These are phyloP conservation scores for Funneliformis mosseae DNA, from an alignment of 192 early-diverging fungal genomes.

Conservation along the genomic window DNA sequence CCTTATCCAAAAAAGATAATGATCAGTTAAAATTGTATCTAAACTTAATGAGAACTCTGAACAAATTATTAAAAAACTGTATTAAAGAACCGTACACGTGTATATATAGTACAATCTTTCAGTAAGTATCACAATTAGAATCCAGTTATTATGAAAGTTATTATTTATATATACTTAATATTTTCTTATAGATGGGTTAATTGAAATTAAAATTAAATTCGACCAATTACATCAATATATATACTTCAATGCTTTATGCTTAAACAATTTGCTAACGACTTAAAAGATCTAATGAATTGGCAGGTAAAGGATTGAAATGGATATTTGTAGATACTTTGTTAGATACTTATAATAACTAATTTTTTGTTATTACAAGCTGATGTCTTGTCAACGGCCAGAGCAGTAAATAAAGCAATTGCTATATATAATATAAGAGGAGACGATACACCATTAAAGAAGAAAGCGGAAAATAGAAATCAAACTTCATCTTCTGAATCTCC, in stretches of 20 bases:
- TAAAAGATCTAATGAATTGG: slow-evolving; percentile 9
- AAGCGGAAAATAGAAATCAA: no score
- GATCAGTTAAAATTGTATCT: not conserved
- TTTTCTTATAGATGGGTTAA: slow-evolving; percentile 22
- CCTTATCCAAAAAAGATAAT: no score
- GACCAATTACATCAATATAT: slow-evolving; percentile 8
- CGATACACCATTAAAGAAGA: no score
- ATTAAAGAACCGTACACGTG: not conserved
- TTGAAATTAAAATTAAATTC: slow-evolving; percentile 20
- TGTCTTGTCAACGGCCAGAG: slow-evolving; percentile 13
- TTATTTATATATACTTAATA: slow-evolving; percentile 23
- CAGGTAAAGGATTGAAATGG: slow-evolving; percentile 19
- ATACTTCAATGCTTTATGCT: slow-evolving; percentile 12
- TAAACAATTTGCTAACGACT: slow-evolving; percentile 4
- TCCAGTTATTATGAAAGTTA: not conserved
- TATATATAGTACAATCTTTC: slow-evolving; percentile 15
- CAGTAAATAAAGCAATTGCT: slow-evolving; percentile 16
- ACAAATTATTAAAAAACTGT: slow-evolving; percentile 6
- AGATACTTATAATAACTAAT: not conserved
- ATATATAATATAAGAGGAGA: not conserved
- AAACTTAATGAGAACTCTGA: slow-evolving; percentile 11
- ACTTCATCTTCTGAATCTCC: no score
- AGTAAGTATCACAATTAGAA: slow-evolving; percentile 27
- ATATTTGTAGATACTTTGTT: not conserved
- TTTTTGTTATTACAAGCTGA: slow-evolving; percentile 24